Evolutionary conservation across 2,329 filamentous ascomycete genomes (phyloP).

Genomic region (Cladobotryum protrusum): DNA sequence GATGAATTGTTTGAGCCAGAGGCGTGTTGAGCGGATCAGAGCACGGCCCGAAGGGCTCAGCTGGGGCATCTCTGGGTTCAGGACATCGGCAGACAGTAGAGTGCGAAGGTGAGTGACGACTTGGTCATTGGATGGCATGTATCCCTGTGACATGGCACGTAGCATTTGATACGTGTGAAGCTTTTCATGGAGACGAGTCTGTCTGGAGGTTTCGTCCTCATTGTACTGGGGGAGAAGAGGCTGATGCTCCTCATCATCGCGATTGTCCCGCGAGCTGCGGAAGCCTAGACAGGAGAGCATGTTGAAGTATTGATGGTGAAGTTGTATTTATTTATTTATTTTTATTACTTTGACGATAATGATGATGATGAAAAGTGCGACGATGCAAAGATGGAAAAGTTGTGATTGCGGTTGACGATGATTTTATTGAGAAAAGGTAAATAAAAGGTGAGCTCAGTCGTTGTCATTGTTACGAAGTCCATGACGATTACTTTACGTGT

Average conservation of each 20-base stretch:
- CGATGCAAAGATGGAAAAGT: too few species aligned
- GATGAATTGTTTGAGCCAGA: constrained; percentile 74
- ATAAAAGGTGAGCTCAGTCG: too few species aligned
- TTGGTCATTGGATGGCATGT: constrained; percentile 89
- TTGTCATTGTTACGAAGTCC: too few species aligned
- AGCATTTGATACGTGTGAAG: constrained; percentile 91
- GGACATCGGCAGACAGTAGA: constrained; percentile 67
- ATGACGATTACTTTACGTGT: too few species aligned
- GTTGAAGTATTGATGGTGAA: constrained; percentile 1
- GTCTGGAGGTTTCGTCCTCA: constrained; percentile 74
- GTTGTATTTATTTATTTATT: neutral
- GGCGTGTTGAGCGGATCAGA: constrained; percentile 63
- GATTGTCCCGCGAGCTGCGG: constrained; percentile 15
- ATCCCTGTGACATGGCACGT: constrained; percentile 73
- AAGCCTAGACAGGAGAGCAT: constrained; percentile 11
- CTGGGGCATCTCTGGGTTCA: constrained; percentile 63
- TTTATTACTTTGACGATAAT: neutral
- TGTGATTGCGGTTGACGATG: too few species aligned
- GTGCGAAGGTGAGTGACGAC: constrained; percentile 71
- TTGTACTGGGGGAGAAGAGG: constrained; percentile 78
- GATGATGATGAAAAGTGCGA: too few species aligned
- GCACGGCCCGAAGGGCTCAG: constrained; percentile 72
- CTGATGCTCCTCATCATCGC: constrained; percentile 57
- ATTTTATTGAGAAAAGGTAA: too few species aligned
- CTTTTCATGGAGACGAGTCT: constrained; percentile 77